A percentile compares a stretch with the other conserved stretches of the same genome.
phyloP scores from a whole-genome alignment of 1,284 basidiomycete genomes.

The Papiliotrema fonsecae region DNA sequence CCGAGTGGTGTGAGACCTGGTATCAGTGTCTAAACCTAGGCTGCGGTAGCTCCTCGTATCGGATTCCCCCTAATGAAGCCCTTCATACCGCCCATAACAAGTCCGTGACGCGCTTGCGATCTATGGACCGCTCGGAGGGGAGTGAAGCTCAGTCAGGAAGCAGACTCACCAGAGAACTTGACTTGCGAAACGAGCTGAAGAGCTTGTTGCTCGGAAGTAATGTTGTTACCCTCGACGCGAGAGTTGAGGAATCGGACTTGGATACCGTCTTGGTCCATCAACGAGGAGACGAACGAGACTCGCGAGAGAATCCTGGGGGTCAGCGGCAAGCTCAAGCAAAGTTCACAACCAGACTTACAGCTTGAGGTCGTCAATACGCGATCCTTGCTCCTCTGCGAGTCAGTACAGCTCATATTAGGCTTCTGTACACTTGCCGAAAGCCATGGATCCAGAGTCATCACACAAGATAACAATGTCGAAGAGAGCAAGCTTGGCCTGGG shows the following conservation, averaged over 20 bases:
- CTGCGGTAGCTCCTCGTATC: no score
- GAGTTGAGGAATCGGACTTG: slow-evolving; percentile 50
- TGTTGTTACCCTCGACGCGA: slow-evolving; percentile 48
- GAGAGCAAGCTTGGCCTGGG: slow-evolving; percentile 43
- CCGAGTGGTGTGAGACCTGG: slow-evolving; percentile 47
- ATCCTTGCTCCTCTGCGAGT: neutral
- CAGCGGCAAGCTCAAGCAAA: slow-evolving; percentile 4
- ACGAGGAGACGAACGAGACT: slow-evolving; percentile 48
- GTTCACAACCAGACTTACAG: slow-evolving; percentile 27
- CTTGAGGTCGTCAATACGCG: slow-evolving; percentile 49
- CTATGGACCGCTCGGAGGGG: no score
- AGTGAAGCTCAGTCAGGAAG: no score
- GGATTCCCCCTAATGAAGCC: no score
- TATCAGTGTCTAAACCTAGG: no score
- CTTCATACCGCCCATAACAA: no score
- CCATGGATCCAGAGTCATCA: slow-evolving; percentile 50
- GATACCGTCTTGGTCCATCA: slow-evolving; percentile 53
- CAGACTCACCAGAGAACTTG: slow-evolving; percentile 48
- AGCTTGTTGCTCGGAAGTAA: slow-evolving; percentile 46
- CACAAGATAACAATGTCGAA: slow-evolving; percentile 45
- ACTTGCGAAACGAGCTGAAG: slow-evolving; percentile 46
- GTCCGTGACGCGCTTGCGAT: no score
- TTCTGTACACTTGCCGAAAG: slow-evolving; percentile 47
- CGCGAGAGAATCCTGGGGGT: slow-evolving; percentile 34
- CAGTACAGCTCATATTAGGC: neutral